These are phyloP conservation scores for Rhynchosporium graminicola DNA, from an alignment of 2,329 filamentous ascomycete species.

Conservation along the genomic window DNA sequence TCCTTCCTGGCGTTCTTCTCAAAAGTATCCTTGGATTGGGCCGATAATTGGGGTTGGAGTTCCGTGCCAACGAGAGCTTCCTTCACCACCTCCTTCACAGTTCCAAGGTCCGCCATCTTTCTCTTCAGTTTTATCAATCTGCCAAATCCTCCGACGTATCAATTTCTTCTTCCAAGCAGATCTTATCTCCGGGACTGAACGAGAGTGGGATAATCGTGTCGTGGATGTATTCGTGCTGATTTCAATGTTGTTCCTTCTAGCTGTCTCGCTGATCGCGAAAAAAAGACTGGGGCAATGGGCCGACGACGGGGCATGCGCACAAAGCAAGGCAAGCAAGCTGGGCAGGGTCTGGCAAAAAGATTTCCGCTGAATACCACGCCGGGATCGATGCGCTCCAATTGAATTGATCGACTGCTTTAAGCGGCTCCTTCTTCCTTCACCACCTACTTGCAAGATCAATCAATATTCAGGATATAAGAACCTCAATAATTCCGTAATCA, in stretches of 20 bases:
- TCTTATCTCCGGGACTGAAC: not conserved
- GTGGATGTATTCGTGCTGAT: not conserved
- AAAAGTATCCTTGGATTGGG: conserved; percentile 76
- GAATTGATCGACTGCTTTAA: not conserved
- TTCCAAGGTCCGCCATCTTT: conserved; percentile 37
- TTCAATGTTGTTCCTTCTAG: not conserved
- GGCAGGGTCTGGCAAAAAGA: not conserved
- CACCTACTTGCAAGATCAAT: not conserved
- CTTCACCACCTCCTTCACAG: conserved; percentile 65
- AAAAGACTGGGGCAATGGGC: conserved; percentile 22
- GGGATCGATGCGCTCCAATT: conserved; percentile 19
- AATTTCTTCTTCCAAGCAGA: not conserved
- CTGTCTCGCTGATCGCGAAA: conserved; percentile 6
- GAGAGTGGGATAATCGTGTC: not conserved
- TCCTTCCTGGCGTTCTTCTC: conserved; percentile 74
- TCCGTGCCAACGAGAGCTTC: conserved; percentile 71
- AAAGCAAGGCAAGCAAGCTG: conserved; percentile 21
- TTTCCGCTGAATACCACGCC: too few relatives aligned
- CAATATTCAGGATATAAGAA: not conserved
- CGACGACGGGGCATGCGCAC: conserved; percentile 16
- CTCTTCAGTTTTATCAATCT: not conserved
- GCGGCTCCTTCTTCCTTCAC: not conserved
- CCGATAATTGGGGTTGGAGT: conserved; percentile 62
- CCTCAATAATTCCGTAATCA: too few relatives aligned
- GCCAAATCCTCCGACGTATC: conserved; percentile 14